Evolutionary conservation across 1,139 yeast species (phyloP), one percentile per base, ranked within the genome.

Genomic region (Suhomyces yuchorum): DNA sequence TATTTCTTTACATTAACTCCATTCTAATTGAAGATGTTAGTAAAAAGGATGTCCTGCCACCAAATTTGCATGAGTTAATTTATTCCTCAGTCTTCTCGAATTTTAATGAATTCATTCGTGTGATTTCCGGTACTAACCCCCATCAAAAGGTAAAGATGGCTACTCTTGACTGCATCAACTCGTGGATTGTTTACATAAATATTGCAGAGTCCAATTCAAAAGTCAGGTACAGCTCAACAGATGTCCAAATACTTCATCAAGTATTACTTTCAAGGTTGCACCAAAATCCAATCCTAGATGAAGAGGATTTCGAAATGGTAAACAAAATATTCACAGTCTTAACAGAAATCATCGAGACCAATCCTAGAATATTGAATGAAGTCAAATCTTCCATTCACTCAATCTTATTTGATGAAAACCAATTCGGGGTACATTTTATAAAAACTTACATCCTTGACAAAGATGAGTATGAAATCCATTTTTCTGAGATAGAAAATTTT

Each of bases 11-110:
- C 8, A 54, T 61, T n/a, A 43, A 51, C 24, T 72, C 84, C 20
- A 80, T 81, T 15, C 57, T 84, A 1, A 79, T 77, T 1, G 91
- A 85, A 58, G 91, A 85, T 52, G 55, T 78, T 8, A 57, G 68
- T 28, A 79, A 77, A 52, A 63, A 62, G 44, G 73, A 65, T 48
- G 58, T 54, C 42, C 18, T 46, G 18, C 28, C 52, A 37, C 19
- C 42, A 45, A 40, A 43, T 28, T 26, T 49, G 47, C 44, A 59
- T 51, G 51, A 50, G 43, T 47, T 43, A 36, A 19, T 59, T 43
- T 48, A 45, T 45, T n/a, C 47, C 3, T 22, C 39, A 2, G 42
- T 57, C 4, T 56, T 52, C 33, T 47, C 50, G 11, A 50, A 46
- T 19, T 51, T 41, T 24, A 46, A 43, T 32, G 38, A 38, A 5